Conservation (phyloP, 2,329 filamentous ascomycete genomes). For the Aspergillus fijiensis region DNA sequence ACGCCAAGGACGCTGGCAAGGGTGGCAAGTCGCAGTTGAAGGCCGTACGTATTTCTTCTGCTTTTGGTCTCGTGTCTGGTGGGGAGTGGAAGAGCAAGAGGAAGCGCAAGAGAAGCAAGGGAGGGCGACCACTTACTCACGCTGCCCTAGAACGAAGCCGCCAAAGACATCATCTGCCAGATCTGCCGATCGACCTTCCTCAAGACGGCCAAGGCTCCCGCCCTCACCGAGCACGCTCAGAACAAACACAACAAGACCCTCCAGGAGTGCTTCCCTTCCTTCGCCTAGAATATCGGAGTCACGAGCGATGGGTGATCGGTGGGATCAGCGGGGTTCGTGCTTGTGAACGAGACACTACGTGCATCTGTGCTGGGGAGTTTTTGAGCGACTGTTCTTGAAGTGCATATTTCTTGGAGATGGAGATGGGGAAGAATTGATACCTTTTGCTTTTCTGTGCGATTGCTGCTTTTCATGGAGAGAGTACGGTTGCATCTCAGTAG, state of each 20-base stretch:
- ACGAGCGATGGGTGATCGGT: background rate
- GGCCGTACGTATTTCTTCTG: slow-evolving; percentile 50
- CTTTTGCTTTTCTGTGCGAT: background rate
- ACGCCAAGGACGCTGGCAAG: slow-evolving; percentile 59
- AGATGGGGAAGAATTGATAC: background rate
- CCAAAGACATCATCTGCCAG: slow-evolving; percentile 74
- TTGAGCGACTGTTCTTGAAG: background rate
- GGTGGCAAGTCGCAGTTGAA: slow-evolving; percentile 66
- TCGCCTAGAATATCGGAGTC: slow-evolving; percentile 14
- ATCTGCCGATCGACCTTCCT: slow-evolving; percentile 77
- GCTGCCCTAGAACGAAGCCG: slow-evolving; percentile 62
- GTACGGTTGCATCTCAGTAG: too few relatives aligned
- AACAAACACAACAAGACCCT: slow-evolving; percentile 77
- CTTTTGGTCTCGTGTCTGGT: too few relatives aligned
- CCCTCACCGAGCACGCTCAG: slow-evolving; percentile 68
- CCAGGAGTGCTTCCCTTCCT: slow-evolving; percentile 66
- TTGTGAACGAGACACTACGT: background rate
- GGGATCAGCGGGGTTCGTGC: background rate
- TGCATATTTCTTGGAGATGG: background rate
- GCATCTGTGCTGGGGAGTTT: background rate
- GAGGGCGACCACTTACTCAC: background rate
- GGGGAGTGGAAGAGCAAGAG: too few relatives aligned
- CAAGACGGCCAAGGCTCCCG: slow-evolving; percentile 71
- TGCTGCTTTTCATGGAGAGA: too few relatives aligned
- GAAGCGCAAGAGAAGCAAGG: too few relatives aligned